A percentile compares a stretch with the other conserved stretches of the same genome.
phyloP scores from a whole-genome alignment of 345 rosid species.

The Mangifera indica region DNA sequence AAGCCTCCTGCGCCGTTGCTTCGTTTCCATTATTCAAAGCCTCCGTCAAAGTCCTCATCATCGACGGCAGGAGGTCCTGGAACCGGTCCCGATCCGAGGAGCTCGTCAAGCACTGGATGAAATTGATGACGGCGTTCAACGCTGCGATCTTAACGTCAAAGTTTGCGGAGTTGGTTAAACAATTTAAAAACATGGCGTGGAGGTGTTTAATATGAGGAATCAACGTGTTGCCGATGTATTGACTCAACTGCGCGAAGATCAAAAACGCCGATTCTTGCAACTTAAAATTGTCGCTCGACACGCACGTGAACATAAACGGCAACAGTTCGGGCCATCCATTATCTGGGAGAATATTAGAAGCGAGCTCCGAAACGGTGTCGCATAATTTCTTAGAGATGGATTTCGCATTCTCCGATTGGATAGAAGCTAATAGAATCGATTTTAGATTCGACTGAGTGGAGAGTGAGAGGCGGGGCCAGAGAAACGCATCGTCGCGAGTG shows the following conservation, averaged over 20 bases:
- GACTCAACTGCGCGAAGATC: conserved; percentile 87
- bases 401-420: conserved; percentile 77
- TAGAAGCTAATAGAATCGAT: conserved; percentile 62
- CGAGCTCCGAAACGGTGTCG: conserved; percentile 94
- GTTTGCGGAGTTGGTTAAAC: conserved; percentile 49
- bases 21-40: conserved; percentile 89
- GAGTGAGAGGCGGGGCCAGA: conserved; percentile 79
- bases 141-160: conserved; percentile 94
- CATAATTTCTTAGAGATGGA: conserved; percentile 84
- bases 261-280: conserved; percentile 92
- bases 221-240: conserved; percentile 81
- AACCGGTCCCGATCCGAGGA: conserved; percentile 87
- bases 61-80: conserved; percentile 90
- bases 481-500: conserved; percentile 81
- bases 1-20: conserved; percentile 93
- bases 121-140: conserved; percentile 85
- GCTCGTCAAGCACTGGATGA: conserved; percentile 75
- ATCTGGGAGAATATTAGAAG: conserved; percentile 77
- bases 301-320: conserved; percentile 95
- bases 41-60: conserved; percentile 92
- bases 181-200: conserved; percentile 78
- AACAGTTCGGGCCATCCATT: conserved; percentile 96
- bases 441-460: conserved; percentile 81
- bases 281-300: conserved; percentile 69
- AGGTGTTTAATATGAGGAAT: conserved; percentile 77